phyloP scores from a whole-genome alignment of 169 alveolate species.

The Fabrea salina region DNA sequence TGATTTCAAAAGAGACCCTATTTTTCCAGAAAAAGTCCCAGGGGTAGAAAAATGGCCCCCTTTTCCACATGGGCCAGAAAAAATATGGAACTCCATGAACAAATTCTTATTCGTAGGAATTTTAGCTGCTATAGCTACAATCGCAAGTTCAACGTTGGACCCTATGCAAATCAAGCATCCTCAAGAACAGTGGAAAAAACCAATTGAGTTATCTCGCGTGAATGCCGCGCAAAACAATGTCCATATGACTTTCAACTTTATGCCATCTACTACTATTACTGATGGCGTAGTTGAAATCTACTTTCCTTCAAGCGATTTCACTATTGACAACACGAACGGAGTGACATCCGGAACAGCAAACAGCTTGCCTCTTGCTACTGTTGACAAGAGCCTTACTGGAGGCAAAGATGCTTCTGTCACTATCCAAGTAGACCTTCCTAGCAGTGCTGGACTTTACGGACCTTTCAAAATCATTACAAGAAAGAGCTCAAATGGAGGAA shows the following conservation, averaged over 20 bases:
- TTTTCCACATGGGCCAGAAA: too few species aligned
- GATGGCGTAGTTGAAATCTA: neutral
- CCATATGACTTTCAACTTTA: neutral
- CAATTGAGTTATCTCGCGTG: neutral
- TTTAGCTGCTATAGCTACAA: too few species aligned
- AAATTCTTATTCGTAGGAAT: too few species aligned
- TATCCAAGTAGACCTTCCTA: neutral
- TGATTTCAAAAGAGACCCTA: too few species aligned
- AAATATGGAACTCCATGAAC: too few species aligned
- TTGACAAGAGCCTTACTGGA: neutral
- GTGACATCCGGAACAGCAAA: too few species aligned
- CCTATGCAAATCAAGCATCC: neutral
- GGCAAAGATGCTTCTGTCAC: neutral
- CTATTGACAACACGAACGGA: neutral
- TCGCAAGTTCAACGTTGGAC: too few species aligned
- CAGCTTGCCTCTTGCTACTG: neutral
- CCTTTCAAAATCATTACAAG: neutral
- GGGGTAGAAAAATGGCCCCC: too few species aligned
- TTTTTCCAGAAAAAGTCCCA: too few species aligned
- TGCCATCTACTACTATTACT: neutral
- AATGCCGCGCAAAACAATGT: neutral
- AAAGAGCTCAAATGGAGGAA: neutral
- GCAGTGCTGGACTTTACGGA: neutral
- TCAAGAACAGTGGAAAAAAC: neutral
- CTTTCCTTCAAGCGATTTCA: neutral